phyloP scores from a whole-genome alignment of 257 asterid species.

The Jacaranda mimosifolia region DNA sequence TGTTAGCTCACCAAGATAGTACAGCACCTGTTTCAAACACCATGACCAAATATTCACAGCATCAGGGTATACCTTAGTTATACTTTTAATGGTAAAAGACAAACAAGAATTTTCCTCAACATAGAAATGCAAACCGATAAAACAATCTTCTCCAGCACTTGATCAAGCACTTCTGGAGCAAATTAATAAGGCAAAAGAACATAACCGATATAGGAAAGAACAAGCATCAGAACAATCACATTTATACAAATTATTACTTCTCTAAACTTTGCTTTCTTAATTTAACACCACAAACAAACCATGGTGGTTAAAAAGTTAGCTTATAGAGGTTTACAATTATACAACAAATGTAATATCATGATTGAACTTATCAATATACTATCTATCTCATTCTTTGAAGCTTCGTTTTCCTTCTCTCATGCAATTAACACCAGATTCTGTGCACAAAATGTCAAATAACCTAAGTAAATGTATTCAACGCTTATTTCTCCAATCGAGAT shows the following conservation, averaged over 20 bases:
- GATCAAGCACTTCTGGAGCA: neutral
- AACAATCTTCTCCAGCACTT: neutral
- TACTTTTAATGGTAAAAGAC: neutral
- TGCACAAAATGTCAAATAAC: neutral
- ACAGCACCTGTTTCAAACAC: slow-evolving; percentile 70
- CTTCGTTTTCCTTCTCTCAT: slow-evolving; percentile 1
- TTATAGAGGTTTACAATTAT: neutral
- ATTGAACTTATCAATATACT: neutral
- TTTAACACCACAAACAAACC: neutral
- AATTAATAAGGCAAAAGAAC: neutral
- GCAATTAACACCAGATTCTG: slow-evolving; percentile 15
- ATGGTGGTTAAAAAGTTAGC: neutral
- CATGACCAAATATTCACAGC: neutral
- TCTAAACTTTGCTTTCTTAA: neutral
- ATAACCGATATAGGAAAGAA: neutral
- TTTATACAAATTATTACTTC: neutral
- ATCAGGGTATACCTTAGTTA: neutral
- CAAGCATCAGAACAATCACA: slow-evolving; percentile 4
- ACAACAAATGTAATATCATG: neutral
- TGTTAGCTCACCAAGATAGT: slow-evolving; percentile 79
- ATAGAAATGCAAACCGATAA: slow-evolving; percentile 1
- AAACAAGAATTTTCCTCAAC: neutral
- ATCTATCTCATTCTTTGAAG: neutral
- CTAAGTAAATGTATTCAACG: neutral
- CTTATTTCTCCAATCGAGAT: neutral